A percentile compares a stretch with the other conserved stretches of the same genome.
Conservation (phyloP, 768 basidiomycete genomes). For the Pholiota molesta region DNA sequence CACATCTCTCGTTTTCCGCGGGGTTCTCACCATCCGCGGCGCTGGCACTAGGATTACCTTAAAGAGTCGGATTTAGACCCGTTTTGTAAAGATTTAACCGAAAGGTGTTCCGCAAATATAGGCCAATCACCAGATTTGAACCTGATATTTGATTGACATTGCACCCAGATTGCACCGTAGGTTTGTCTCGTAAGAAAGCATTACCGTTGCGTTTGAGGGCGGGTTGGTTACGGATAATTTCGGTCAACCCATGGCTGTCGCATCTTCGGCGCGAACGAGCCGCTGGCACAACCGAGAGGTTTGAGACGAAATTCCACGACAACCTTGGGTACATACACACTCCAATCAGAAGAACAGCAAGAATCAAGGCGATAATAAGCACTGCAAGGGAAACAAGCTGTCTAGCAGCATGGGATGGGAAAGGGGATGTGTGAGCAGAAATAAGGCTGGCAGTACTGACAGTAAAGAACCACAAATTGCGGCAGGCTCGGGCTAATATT, state of each 20-base stretch:
- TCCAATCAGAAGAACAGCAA: conserved; percentile 3
- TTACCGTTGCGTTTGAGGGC: conserved; percentile 5
- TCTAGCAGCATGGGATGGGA: neutral
- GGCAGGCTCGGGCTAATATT: conserved; percentile 8
- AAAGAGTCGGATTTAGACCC: conserved; percentile 22
- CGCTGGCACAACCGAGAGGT: conserved; percentile 7
- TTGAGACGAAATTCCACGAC: conserved; percentile 2
- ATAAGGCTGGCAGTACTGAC: neutral
- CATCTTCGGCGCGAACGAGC: conserved; percentile 8
- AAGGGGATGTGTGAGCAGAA: neutral
- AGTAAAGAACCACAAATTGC: conserved; percentile 5
- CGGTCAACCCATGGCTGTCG: conserved; percentile 6
- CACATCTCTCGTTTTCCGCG: conserved; percentile 30
- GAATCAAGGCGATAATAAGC: neutral
- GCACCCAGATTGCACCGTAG: too few relatives aligned
- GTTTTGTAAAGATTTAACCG: conserved; percentile 19
- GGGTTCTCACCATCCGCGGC: conserved; percentile 29
- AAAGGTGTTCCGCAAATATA: conserved; percentile 21
- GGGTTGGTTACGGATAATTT: conserved; percentile 1
- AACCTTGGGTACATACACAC: neutral
- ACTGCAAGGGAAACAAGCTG: neutral
- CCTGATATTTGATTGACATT: conserved; percentile 21
- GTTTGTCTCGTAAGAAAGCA: conserved; percentile 7
- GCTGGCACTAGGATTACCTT: conserved; percentile 19
- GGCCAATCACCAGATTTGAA: conserved; percentile 20